These are phyloP conservation scores for Coccomyxa sp. DNA, from an alignment of 139 green algal genomes.

Conservation along the genomic window DNA sequence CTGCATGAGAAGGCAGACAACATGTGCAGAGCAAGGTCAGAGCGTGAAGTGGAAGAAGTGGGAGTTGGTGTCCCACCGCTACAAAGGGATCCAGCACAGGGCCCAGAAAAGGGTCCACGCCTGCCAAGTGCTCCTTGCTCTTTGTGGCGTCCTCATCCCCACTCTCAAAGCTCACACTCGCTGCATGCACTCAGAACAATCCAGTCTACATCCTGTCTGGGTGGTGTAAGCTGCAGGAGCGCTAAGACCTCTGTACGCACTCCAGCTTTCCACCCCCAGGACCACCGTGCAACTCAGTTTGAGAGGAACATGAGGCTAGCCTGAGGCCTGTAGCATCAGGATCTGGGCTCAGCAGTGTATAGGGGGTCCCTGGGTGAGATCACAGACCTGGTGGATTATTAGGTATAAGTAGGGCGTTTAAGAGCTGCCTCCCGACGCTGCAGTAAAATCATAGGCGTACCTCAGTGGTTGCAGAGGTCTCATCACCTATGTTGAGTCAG, in stretches of 20 bases:
- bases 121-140: not conserved
- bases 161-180: not conserved
- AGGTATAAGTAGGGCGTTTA: not conserved
- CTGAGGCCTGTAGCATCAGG: too few species aligned
- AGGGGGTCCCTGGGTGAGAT: too few species aligned
- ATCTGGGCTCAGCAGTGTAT: too few species aligned
- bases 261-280: too few species aligned
- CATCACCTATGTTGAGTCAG: too few species aligned
- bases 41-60: too few species aligned
- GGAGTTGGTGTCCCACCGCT: not conserved
- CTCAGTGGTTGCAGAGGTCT: too few species aligned
- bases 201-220: not conserved
- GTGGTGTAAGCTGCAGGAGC: not conserved
- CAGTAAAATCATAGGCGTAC: not conserved
- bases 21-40: too few species aligned
- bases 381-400: not conserved
- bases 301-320: too few species aligned
- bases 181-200: not conserved
- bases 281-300: too few species aligned
- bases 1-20: too few species aligned
- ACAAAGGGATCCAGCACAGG: not conserved
- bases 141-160: not conserved
- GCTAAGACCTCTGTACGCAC: too few species aligned
- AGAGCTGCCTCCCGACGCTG: not conserved
- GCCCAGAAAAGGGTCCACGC: not conserved